Evolutionary conservation across 192 early-diverging fungal genomes (phyloP), one percentile per base, ranked within the genome.

Genomic region (Kickxella alabastrina): DNA sequence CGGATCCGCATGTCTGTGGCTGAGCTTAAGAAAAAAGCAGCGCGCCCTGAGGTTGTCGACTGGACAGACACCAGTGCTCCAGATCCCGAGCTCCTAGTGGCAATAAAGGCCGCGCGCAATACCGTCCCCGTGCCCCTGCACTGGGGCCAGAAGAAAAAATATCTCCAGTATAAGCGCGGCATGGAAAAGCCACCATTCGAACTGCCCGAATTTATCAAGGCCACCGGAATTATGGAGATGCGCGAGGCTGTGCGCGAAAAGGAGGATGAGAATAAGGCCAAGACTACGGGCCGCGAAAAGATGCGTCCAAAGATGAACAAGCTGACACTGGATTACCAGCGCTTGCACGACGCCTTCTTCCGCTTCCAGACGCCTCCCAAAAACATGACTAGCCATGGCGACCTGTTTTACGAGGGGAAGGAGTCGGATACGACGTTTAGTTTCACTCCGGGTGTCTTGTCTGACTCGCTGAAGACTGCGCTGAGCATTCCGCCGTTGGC

Each of bases 261-360:
- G 59, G 90, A 91, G 51, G 93, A 92, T 31, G 85, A 83, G 0
- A 65, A 79, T 29, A 85, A 81, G 29, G 71, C 91, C 9, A 94
- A 94, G 66, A 72, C 81, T 13, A 93, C 90, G 62, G 91, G 86
- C 9, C 81, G 92, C 25, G 93, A 95, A 54, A 69, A 89, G 15
- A 78, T 87, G 10, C 88, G 90, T 47, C 93, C 96, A 15, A 97
- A 94, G 68, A 94, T 98, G 91, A 92, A 93, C 50, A 92, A 90
- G 65, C 71, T 97, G 24, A 92, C 92, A 38, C 86, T 99, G 60
- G 96, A 99, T 62, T 99, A 99, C 59, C 92, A 96, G 58, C 95
- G 95, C 49, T 75, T 99, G 31, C 92, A 97, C 53, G 95, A 95
- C 65, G 96, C 96, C 1, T 99, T 99, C 59, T 99, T 97, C 79